A percentile compares a stretch with the other conserved stretches of the same genome.
phyloP scores from a whole-genome alignment of 192 early-diverging fungal genomes.

The Thamnidium elegans region DNA sequence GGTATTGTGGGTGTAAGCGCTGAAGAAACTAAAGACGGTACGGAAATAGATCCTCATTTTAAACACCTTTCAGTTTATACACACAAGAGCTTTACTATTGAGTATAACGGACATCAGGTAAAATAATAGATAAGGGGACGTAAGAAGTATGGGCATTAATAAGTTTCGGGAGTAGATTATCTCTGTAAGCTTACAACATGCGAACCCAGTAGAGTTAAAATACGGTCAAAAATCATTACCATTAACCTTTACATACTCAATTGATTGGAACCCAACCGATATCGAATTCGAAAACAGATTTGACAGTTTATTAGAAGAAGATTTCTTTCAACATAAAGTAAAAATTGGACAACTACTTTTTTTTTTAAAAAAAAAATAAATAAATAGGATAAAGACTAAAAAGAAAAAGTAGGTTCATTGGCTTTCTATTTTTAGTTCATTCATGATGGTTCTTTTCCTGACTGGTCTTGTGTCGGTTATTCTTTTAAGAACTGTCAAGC shows the following conservation, averaged over 20 bases:
- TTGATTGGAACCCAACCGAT: slow-evolving; percentile 54
- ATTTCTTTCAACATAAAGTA: slow-evolving; percentile 84
- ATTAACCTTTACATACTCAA: slow-evolving; percentile 72
- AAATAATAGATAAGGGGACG: neutral
- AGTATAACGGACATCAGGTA: slow-evolving; percentile 62
- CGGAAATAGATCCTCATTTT: neutral
- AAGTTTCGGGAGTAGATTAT: slow-evolving; percentile 44
- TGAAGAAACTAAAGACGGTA: slow-evolving; percentile 5
- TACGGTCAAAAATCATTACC: slow-evolving; percentile 22
- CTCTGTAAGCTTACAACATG: slow-evolving; percentile 41
- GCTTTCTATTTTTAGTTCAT: slow-evolving; percentile 80
- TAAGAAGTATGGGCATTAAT: neutral
- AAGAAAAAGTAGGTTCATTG: slow-evolving; percentile 63
- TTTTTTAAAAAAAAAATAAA: too few species aligned
- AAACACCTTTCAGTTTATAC: slow-evolving; percentile 51
- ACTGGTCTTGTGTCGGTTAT: slow-evolving; percentile 75
- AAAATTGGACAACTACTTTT: too few species aligned
- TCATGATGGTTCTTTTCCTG: slow-evolving; percentile 79
- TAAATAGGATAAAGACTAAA: neutral
- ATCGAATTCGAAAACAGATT: slow-evolving; percentile 62
- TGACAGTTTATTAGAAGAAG: slow-evolving; percentile 60
- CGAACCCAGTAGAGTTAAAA: slow-evolving; percentile 34
- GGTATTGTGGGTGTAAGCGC: slow-evolving; percentile 50
- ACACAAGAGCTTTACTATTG: slow-evolving; percentile 56
- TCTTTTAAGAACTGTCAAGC: slow-evolving; percentile 65